Conservation (phyloP, 78 protist genomes). For the Creolimax fragrantissima region DNA sequence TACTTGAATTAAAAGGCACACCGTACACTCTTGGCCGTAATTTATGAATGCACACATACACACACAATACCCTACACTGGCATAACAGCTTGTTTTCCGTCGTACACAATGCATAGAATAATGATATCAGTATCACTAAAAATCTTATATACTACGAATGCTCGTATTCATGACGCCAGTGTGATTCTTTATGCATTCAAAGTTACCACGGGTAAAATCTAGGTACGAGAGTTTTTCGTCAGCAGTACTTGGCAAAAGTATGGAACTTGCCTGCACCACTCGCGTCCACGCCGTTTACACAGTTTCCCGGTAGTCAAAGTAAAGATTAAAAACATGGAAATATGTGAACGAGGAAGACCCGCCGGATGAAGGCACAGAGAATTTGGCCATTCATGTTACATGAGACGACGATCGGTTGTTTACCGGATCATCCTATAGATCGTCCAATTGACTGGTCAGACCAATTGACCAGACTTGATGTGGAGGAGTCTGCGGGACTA, state of each 20-base stretch:
- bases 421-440: not conserved
- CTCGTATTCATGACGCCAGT: not conserved
- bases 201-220: not conserved
- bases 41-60: not conserved
- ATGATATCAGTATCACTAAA: no score
- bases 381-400: not conserved
- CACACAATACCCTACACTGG: not conserved
- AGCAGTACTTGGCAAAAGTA: no score
- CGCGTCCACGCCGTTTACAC: not conserved
- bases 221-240: not conserved
- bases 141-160: no score
- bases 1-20: no score
- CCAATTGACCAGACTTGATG: no score
- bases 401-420: not conserved
- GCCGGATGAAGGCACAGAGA: not conserved
- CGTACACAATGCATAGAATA: no score
- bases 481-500: no score
- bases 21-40: no score
- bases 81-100: no score
- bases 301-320: not conserved
- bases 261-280: not conserved
- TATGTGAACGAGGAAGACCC: not conserved
- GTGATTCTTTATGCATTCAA: not conserved
- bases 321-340: not conserved
- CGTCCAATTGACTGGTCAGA: not conserved